These are phyloP conservation scores for Arabidopsis hybrid DNA, from an alignment of 441 rosid genomes.

Conservation along the genomic window DNA sequence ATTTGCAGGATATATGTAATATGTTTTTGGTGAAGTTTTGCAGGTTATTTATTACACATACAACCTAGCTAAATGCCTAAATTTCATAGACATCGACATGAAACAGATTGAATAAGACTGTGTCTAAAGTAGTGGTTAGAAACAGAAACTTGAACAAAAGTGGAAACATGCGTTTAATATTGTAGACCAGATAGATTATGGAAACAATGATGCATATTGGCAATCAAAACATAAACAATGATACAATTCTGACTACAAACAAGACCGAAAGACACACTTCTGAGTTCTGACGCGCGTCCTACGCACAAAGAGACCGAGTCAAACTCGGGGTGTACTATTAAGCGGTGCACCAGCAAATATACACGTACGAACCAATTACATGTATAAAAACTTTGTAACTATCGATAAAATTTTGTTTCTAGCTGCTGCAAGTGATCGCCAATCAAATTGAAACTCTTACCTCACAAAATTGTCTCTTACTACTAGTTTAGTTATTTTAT, in stretches of 20 bases:
- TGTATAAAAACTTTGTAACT: neutral
- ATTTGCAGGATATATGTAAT: neutral
- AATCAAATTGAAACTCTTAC: constrained; percentile 15
- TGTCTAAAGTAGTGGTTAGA: constrained; percentile 3
- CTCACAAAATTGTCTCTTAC: constrained; percentile 19
- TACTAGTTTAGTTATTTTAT: neutral
- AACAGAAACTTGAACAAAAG: neutral
- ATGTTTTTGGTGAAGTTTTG: neutral
- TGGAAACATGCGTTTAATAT: constrained; percentile 14
- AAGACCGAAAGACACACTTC: neutral
- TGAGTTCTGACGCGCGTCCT: constrained; percentile 10
- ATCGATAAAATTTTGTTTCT: neutral
- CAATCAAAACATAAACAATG: neutral
- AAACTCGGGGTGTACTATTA: neutral
- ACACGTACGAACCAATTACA: neutral
- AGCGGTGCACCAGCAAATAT: neutral
- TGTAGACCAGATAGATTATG: neutral
- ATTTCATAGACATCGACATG: constrained; percentile 3
- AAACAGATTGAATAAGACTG: constrained; percentile 30
- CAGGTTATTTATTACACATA: neutral
- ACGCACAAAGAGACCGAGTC: neutral
- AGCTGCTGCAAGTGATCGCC: constrained; percentile 12
- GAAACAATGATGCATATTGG: constrained; percentile 17
- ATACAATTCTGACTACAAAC: neutral
- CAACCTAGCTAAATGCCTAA: neutral